phyloP scores from a whole-genome alignment of 1,139 yeast species.

The Saccharomyces hybrid region DNA sequence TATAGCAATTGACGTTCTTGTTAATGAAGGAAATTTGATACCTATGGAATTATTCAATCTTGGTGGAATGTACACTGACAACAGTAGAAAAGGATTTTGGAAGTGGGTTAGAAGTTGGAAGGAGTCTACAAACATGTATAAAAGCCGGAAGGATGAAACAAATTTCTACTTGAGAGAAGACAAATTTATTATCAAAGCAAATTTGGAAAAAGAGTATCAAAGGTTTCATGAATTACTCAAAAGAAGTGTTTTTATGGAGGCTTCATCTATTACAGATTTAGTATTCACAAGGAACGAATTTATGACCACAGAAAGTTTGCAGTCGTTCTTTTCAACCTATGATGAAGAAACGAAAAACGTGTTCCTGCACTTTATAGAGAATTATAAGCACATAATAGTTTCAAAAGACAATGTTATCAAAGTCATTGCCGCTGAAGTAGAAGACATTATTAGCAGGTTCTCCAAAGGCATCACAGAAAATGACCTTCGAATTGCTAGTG shows the following conservation, averaged over 20 bases:
- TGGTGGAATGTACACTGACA: slow-evolving; percentile 5
- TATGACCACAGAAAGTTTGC: slow-evolving; percentile 11
- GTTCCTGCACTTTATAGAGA: slow-evolving; percentile 17
- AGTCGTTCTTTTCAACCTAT: slow-evolving; percentile 3
- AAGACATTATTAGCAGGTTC: slow-evolving; percentile 5
- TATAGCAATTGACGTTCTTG: slow-evolving; percentile 32
- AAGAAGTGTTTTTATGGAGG: slow-evolving; percentile 12
- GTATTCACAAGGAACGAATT: slow-evolving; percentile 19
- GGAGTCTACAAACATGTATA: slow-evolving; percentile 4
- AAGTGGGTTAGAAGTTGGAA: slow-evolving; percentile 12
- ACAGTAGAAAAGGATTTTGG: slow-evolving; percentile 2
- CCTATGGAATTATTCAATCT: slow-evolving; percentile 22
- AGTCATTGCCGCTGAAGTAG: slow-evolving; percentile 12
- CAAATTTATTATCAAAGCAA: slow-evolving; percentile 12
- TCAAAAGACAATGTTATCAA: slow-evolving; percentile 16
- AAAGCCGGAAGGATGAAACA: slow-evolving; percentile 12
- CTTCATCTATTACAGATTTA: slow-evolving; percentile 20
- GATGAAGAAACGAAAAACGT: slow-evolving; percentile 13
- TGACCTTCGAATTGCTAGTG: slow-evolving; percentile 29
- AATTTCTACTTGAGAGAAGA: slow-evolving; percentile 17
- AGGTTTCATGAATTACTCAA: slow-evolving; percentile 10
- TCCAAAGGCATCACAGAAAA: slow-evolving; percentile 25
- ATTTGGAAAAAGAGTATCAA: slow-evolving; percentile 11
- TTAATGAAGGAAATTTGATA: slow-evolving; percentile 25
- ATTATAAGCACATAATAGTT: slow-evolving; percentile 14